These are phyloP conservation scores for Dichomitus squalens DNA, from an alignment of 1,284 basidiomycete genomes.

Conservation along the genomic window DNA sequence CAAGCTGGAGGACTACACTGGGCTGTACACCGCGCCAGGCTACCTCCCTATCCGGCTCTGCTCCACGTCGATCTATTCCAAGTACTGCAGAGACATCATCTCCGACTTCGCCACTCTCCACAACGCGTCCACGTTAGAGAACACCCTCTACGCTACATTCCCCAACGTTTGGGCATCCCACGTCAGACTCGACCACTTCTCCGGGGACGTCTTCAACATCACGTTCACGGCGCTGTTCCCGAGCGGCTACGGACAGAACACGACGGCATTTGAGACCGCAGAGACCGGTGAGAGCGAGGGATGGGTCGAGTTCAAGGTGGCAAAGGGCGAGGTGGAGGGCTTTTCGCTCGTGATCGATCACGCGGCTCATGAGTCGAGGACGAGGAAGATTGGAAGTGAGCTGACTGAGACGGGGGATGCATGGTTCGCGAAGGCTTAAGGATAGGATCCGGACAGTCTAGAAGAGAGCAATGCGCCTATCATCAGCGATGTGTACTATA, in stretches of 20 bases:
- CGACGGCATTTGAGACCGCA: conserved; percentile 28
- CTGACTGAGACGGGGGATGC: conserved; percentile 29
- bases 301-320: conserved; percentile 24
- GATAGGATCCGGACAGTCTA: too few species aligned
- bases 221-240: conserved; percentile 28
- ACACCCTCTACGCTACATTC: conserved; percentile 22
- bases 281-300: conserved; percentile 20
- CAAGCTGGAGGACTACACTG: neutral
- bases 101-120: neutral
- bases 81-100: conserved; percentile 3
- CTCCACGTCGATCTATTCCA: neutral
- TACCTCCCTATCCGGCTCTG: conserved; percentile 5
- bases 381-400: conserved; percentile 12
- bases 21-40: conserved; percentile 2
- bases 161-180: conserved; percentile 27
- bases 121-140: neutral
- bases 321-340: conserved; percentile 16
- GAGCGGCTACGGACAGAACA: conserved; percentile 29
- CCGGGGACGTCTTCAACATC: conserved; percentile 24
- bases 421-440: conserved; percentile 27
- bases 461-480: too few species aligned
- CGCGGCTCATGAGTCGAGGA: conserved; percentile 19
- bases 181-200: conserved; percentile 22
- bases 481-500: too few species aligned
- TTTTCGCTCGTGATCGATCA: conserved; percentile 22